phyloP scores from a whole-genome alignment of 768 basidiomycete species.

The Lactifluus pinguis region DNA sequence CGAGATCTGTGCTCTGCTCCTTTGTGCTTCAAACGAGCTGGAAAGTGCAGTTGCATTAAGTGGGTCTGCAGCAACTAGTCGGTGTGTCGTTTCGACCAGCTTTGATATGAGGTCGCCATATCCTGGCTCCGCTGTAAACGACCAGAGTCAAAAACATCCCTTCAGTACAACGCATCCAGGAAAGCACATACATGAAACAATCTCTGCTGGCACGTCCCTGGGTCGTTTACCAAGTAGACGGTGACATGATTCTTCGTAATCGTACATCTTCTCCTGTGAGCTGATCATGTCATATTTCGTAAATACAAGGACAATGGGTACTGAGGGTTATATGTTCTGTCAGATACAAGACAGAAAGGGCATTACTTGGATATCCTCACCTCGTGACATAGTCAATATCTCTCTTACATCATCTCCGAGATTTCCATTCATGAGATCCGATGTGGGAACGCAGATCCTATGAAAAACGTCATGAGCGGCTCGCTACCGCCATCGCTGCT shows the following conservation, averaged over 20 bases:
- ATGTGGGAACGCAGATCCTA: constrained; percentile 6
- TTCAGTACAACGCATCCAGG: no score
- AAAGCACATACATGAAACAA: not conserved
- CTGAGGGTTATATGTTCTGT: not conserved
- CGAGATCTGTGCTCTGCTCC: not conserved
- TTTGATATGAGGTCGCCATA: not conserved
- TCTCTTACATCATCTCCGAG: not conserved
- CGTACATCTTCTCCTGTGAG: not conserved
- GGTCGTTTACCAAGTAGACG: not conserved
- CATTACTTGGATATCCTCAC: not conserved
- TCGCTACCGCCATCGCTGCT: not conserved
- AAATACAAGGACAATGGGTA: not conserved
- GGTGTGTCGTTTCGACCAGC: not conserved
- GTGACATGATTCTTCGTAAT: not conserved
- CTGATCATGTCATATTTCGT: constrained; percentile 5
- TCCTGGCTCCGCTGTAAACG: not conserved
- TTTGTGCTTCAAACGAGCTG: not conserved
- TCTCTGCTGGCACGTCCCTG: not conserved
- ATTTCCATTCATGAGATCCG: not conserved
- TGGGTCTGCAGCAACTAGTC: not conserved
- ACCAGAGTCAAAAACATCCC: not conserved
- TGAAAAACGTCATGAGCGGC: not conserved
- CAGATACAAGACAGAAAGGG: no score
- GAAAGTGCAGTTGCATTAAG: not conserved
- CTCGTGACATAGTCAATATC: not conserved